Evolutionary conservation across 108 stramenopile species (phyloP), one percentile per base, ranked within the genome.

Genomic region (Pelagomonas calceolata): DNA sequence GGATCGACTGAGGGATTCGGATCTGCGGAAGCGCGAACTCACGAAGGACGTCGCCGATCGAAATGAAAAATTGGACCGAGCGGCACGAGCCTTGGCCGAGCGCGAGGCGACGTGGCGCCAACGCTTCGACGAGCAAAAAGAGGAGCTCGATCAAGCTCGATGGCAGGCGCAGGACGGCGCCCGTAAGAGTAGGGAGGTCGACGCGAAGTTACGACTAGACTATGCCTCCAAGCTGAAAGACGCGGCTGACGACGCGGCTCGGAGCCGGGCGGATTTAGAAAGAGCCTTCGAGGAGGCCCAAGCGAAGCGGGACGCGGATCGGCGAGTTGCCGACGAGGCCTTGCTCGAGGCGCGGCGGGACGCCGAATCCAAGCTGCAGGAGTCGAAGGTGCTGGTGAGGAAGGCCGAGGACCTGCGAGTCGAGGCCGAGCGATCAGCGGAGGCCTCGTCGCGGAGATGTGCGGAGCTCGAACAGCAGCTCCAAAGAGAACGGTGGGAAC

Each of bases 1-100:
- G 43, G 70, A 75, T n/a, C 26, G 43, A 60, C 30, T 75, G 36
- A 34, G 76, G 34, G 76, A 76, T 31, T 66, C 66, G 65, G 75
- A 66, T 9, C 36, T 16, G 0, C 16, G 21, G 64, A 34, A 37
- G 7, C 1, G 1, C 15, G 65, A 65, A 32, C 65, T 65, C 32
- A 31, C 32, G 32, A 4, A 0, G 32, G 33, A 31, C 32, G 14
- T 65, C 31, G 65, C 30, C 7, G 65, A 65, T 4, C 31, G 10
- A 32, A 0, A 31, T 3, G 29, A 60, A 12, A 26, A 1, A 26
- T 3, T 26, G 3, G 51, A 26, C 7, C 21, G 51, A 1, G 51
- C 21, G 21, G 1, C 1, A 17, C 21, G 1, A 26, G 4, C 7
- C 21, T 4, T 26, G 51, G 21, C 14, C 21, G 7, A 60, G 51